Base-by-base conservation (phyloP, 2,329 filamentous ascomycete species). In the Penicillium glabrum region DNA sequence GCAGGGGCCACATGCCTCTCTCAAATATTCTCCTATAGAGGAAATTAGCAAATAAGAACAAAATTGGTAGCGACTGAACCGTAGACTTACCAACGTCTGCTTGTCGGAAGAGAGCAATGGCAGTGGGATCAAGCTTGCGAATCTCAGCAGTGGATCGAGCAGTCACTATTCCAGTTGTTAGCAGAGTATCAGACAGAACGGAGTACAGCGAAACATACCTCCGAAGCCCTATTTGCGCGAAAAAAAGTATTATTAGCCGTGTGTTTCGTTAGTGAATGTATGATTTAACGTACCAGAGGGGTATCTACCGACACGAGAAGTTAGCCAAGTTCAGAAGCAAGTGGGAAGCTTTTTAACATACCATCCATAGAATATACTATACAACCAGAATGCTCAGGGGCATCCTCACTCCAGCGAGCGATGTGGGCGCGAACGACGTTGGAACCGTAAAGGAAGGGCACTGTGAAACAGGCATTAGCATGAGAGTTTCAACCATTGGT, bases 391-490 rank as follows among this genome's bases (percentile, higher is more conserved):
- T 98, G 93, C 77, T 96, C 92, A 0, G 93, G 93, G 68, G 89
- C 93, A 79, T 98, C 93, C 69, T 96, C 92, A 35, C 46, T 48
- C 46, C 46, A 65, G 96, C 86, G 51, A 19, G 43, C 54, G 23
- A 96, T 83, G 75, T 98, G 93, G 56, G 48, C 52, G 19, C 46
- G 35, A 31, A 60, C 45, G n/a, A 61, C 61, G 41, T 59, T 56
- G 21, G 91, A 90, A 52, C 95, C 95, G 77, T 98, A 99, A 46
- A 99, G 79, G 75, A 96, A 98, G 1, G 95, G 93, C 92, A 97
- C 39, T 41, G 39, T 23, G 13, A 41, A 23, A 41, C 39, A 41
- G 13, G 11, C 39, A 23, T 41, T 7, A 41, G 19, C 19, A 41
- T 11, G 19, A 23, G 9, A 23, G 23, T 3, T 16, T 11, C 39